phyloP scores from a whole-genome alignment of 164 flowering plant species.

The Dillenia suffruticosa region DNA sequence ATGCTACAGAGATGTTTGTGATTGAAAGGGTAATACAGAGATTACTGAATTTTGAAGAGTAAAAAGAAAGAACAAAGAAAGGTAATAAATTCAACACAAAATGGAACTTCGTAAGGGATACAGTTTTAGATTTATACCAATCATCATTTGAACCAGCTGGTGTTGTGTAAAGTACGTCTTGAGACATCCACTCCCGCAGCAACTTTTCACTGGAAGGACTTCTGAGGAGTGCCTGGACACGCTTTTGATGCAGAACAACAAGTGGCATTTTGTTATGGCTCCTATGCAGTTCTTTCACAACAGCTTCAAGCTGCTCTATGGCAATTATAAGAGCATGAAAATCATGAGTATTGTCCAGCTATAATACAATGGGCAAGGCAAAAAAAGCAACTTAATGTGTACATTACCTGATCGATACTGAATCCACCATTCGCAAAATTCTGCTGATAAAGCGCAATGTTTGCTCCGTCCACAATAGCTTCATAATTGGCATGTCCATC shows the following conservation, averaged over 20 bases:
- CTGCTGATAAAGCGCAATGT: constrained; percentile 78
- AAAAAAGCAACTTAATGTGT: constrained; percentile 8
- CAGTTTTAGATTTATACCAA: constrained; percentile 47
- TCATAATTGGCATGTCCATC: constrained; percentile 52
- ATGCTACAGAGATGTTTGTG: too few relatives aligned
- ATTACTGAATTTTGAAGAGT: too few relatives aligned
- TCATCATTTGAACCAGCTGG: constrained; percentile 96
- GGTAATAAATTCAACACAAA: too few relatives aligned
- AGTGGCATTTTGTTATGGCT: constrained; percentile 69
- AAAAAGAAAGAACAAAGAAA: too few relatives aligned
- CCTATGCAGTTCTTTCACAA: constrained; percentile 61
- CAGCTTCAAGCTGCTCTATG: constrained; percentile 81
- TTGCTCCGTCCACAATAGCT: constrained; percentile 85
- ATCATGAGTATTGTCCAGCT: background rate
- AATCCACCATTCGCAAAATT: constrained; percentile 86
- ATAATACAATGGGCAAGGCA: background rate
- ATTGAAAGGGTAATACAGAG: too few relatives aligned
- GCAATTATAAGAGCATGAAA: constrained; percentile 15
- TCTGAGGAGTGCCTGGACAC: constrained; percentile 43
- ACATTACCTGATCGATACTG: constrained; percentile 69
- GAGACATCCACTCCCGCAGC: constrained; percentile 65
- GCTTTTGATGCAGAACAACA: constrained; percentile 70
- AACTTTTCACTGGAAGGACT: constrained; percentile 42
- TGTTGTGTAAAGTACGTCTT: constrained; percentile 57
- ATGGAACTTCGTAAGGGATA: too few relatives aligned